phyloP scores from a whole-genome alignment of 1,139 yeast species.

The Suhomyces anneliseae region DNA sequence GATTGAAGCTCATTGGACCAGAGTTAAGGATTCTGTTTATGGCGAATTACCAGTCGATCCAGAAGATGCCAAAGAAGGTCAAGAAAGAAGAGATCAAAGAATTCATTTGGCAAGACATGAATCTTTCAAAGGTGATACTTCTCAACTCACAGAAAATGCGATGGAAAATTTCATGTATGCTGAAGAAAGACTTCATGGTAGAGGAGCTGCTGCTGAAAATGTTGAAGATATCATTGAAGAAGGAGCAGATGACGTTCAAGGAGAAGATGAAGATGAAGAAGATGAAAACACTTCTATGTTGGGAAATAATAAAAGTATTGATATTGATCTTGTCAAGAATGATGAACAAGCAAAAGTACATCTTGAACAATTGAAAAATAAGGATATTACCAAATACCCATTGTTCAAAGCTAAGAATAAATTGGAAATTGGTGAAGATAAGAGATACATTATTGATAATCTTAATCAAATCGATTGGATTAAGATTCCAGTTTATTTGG shows the following conservation, averaged over 20 bases:
- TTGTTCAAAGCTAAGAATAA: constrained; percentile 27
- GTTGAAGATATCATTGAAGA: constrained; percentile 11
- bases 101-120: constrained; percentile 31
- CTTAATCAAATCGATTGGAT: constrained; percentile 62
- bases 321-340: constrained; percentile 27
- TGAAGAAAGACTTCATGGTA: constrained; percentile 29
- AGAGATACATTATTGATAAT: constrained; percentile 45
- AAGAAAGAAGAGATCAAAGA: constrained; percentile 31
- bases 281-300: constrained; percentile 3
- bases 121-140: constrained; percentile 46
- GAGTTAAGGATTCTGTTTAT: constrained; percentile 35
- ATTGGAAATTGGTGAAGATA: constrained; percentile 43
- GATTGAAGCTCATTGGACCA: constrained; percentile 34
- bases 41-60: constrained; percentile 33
- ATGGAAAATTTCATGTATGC: constrained; percentile 43
- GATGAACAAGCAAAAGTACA: constrained; percentile 25
- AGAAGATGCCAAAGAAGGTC: constrained; percentile 35
- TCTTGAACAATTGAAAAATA: constrained; percentile 17
- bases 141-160: constrained; percentile 37
- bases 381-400: constrained; percentile 26
- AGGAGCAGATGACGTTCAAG: constrained; percentile 18
- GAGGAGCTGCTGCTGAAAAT: constrained; percentile 2
- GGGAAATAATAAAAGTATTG: constrained; percentile 12
- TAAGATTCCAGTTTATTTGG: constrained; percentile 63
- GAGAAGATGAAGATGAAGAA: constrained; percentile 8